Percentiles rank a stretch among this genome's conserved stretches.
Evolutionary conservation across 1,139 yeast genomes (phyloP).

Genomic region (Wickerhamomyces sp.): DNA sequence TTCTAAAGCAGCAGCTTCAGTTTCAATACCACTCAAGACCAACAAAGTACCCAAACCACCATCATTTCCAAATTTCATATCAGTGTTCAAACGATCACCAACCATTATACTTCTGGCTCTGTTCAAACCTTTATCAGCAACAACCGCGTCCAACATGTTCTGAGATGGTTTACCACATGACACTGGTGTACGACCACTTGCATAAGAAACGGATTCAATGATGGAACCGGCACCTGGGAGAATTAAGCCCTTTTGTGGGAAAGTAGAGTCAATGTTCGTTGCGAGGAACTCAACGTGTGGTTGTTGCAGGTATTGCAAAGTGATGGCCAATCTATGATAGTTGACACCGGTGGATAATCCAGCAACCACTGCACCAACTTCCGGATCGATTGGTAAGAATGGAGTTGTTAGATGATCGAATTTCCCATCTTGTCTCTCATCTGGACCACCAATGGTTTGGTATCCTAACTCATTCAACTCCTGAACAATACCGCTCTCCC

Average conservation of each 20-base stretch:
- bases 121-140: conserved; percentile 53
- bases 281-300: conserved; percentile 76
- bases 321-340: conserved; percentile 75
- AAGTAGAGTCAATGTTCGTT: conserved; percentile 94
- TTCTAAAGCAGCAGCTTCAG: conserved; percentile 50
- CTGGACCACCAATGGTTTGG: conserved; percentile 70
- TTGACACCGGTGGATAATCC: conserved; percentile 77
- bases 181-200: conserved; percentile 69
- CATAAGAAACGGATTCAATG: conserved; percentile 71
- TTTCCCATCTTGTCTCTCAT: conserved; percentile 33
- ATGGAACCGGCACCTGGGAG: conserved; percentile 96
- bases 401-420: conserved; percentile 41
- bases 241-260: conserved; percentile 79
- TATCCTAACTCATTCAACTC: conserved; percentile 70
- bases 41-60: conserved; percentile 80
- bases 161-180: conserved; percentile 91
- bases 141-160: conserved; percentile 87
- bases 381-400: conserved; percentile 53
- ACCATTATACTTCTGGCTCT: conserved; percentile 78
- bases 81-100: conserved; percentile 94
- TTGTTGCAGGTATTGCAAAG: conserved; percentile 73
- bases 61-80: conserved; percentile 82
- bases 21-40: conserved; percentile 88
- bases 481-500: conserved; percentile 74
- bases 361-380: conserved; percentile 83